These are phyloP conservation scores for Oryza brachyantha DNA, from an alignment of 176 grass and related monocot genomes.

Conservation along the genomic window DNA sequence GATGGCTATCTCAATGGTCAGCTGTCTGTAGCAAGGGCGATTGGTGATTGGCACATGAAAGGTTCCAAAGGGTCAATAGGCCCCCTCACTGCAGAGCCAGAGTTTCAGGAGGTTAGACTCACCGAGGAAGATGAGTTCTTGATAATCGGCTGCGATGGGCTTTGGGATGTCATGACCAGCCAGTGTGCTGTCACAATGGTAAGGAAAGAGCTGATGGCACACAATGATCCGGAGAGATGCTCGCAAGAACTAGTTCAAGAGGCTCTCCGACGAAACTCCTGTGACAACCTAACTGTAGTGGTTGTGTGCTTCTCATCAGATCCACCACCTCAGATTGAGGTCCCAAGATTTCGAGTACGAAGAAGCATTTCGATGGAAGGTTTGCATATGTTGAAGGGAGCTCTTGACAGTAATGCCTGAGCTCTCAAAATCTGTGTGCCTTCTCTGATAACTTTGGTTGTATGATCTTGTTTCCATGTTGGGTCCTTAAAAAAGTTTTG, in stretches of 20 bases:
- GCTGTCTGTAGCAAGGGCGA: constrained; percentile 82
- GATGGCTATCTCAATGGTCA: constrained; percentile 93
- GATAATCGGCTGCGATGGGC: constrained; percentile 89
- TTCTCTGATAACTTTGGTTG: constrained; percentile 19
- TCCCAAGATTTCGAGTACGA: constrained; percentile 69
- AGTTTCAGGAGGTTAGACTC: constrained; percentile 71
- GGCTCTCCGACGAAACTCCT: constrained; percentile 67
- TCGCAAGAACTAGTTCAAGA: constrained; percentile 74
- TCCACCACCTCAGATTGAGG: constrained; percentile 78
- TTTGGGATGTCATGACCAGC: constrained; percentile 99
- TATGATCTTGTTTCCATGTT: constrained; percentile 25
- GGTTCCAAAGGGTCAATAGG: constrained; percentile 63
- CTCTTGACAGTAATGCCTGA: constrained; percentile 73
- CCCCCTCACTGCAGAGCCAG: constrained; percentile 77
- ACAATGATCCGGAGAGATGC: constrained; percentile 78
- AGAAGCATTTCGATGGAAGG: constrained; percentile 94
- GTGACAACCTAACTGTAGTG: constrained; percentile 78
- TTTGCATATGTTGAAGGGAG: constrained; percentile 69
- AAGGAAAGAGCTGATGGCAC: constrained; percentile 68
- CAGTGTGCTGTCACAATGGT: constrained; percentile 85
- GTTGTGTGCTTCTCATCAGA: constrained; percentile 78
- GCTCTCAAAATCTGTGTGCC: not conserved
- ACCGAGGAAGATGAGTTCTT: constrained; percentile 89
- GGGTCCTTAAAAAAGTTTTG: constrained; percentile 38
- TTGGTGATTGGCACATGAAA: constrained; percentile 97